Conservation (phyloP, 2,329 filamentous ascomycete species). For the Sporothrix mexicana region DNA sequence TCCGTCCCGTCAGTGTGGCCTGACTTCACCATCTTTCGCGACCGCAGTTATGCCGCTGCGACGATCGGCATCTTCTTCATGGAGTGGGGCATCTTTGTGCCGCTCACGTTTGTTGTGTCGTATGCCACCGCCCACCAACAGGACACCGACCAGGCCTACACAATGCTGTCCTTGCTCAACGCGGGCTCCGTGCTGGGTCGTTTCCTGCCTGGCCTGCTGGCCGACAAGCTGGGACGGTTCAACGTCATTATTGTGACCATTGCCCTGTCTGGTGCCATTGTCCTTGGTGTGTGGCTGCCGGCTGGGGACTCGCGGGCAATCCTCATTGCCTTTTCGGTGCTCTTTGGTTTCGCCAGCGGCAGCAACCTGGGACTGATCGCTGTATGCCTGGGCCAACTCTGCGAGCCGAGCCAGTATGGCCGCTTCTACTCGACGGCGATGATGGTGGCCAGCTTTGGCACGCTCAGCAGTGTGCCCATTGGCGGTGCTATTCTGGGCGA, state of each 20-base stretch:
- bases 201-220: conserved; percentile 74
- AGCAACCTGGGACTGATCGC: conserved; percentile 79
- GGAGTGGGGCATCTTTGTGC: conserved; percentile 74
- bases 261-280: conserved; percentile 56
- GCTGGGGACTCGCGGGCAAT: conserved; percentile 58
- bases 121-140: conserved; percentile 71
- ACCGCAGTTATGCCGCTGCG: conserved; percentile 64
- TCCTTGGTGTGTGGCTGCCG: conserved; percentile 75
- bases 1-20: conserved; percentile 53
- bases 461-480: conserved; percentile 54
- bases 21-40: conserved; percentile 66
- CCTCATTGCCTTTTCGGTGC: conserved; percentile 69
- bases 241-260: conserved; percentile 78
- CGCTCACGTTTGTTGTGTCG: conserved; percentile 76
- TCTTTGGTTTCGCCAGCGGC: conserved; percentile 82
- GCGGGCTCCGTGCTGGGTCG: conserved; percentile 78
- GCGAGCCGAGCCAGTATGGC: conserved; percentile 69
- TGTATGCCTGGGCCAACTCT: conserved; percentile 82
- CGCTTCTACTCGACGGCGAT: conserved; percentile 78
- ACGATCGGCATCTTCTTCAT: conserved; percentile 70
- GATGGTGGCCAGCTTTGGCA: conserved; percentile 77
- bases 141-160: conserved; percentile 66
- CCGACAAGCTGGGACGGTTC: conserved; percentile 79
- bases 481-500: conserved; percentile 49
- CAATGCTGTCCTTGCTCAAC: conserved; percentile 81